These are phyloP conservation scores for Oxalis stricta DNA, from an alignment of 441 rosid genomes.

Conservation along the genomic window DNA sequence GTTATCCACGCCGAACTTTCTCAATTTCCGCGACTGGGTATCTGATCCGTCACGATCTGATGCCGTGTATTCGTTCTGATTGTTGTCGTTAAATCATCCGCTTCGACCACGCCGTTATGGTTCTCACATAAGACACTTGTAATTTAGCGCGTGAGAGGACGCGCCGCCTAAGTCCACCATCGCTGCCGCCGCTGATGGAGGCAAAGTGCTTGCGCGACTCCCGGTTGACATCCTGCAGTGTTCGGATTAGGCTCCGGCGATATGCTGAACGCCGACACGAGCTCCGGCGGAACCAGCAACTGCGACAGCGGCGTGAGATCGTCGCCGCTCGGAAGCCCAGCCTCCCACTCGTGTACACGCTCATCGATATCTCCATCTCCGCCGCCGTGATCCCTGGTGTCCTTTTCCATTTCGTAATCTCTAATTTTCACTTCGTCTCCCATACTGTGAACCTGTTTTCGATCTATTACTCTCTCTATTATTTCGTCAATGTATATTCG, in stretches of 20 bases:
- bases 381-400: constrained; percentile 10
- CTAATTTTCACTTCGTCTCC: constrained; percentile 74
- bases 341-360: constrained; percentile 71
- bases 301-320: constrained; percentile 75
- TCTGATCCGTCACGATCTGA: constrained; percentile 38
- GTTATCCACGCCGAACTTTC: constrained; percentile 25
- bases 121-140: constrained; percentile 23
- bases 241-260: constrained; percentile 45
- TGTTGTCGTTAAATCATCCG: constrained; percentile 18
- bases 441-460: constrained; percentile 16
- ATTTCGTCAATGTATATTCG: no score
- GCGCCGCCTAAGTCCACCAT: no score
- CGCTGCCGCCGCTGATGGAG: constrained; percentile 30
- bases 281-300: constrained; percentile 52
- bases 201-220: constrained; percentile 57
- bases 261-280: constrained; percentile 83
- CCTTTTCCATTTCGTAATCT: constrained; percentile 26
- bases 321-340: constrained; percentile 59
- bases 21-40: constrained; percentile 39
- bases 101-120: constrained; percentile 14
- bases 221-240: constrained; percentile 46
- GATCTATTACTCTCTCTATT: background rate
- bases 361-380: constrained; percentile 33
- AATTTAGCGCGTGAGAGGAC: constrained; percentile 18
- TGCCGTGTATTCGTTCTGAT: constrained; percentile 12